Evolutionary conservation across 2,329 filamentous ascomycete species (phyloP).

Genomic region (Aspergillus nomiae): DNA sequence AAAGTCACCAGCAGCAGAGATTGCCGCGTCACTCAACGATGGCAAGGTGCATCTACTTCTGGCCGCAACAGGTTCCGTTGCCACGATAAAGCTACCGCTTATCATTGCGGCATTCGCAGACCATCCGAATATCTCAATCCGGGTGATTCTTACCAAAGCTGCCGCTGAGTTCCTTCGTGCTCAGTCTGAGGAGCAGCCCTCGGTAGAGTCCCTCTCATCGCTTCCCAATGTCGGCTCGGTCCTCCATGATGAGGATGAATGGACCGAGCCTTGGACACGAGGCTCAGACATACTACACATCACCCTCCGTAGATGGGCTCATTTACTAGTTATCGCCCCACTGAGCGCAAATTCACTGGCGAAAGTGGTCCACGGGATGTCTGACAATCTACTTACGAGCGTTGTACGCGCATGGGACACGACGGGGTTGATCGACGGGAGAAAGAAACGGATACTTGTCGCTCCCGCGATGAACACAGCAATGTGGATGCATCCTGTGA

Average conservation of each 20-base stretch:
- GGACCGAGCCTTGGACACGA: conserved; percentile 74
- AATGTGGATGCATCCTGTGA: conserved; percentile 88
- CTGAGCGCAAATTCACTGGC: conserved; percentile 83
- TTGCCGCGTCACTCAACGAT: conserved; percentile 18
- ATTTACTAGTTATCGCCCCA: conserved; percentile 78
- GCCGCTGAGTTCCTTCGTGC: conserved; percentile 63
- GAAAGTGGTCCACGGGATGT: conserved; percentile 76
- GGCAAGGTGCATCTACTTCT: conserved; percentile 50
- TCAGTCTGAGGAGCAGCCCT: conserved; percentile 76
- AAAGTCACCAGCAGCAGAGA: not conserved
- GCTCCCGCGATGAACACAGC: conserved; percentile 85
- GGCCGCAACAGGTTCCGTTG: conserved; percentile 73
- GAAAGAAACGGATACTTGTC: conserved; percentile 66
- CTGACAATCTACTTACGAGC: conserved; percentile 72
- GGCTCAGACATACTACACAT: conserved; percentile 87
- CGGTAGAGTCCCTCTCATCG: conserved; percentile 58
- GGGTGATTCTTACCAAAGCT: conserved; percentile 76
- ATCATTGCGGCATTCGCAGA: conserved; percentile 58
- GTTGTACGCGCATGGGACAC: conserved; percentile 89
- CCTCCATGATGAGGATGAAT: conserved; percentile 84
- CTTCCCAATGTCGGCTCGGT: conserved; percentile 76
- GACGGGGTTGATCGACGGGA: conserved; percentile 58
- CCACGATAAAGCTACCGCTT: conserved; percentile 78
- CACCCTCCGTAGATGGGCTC: conserved; percentile 78
- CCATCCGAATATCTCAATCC: conserved; percentile 66